Percentiles rank a stretch among this genome's conserved stretches.
Evolutionary conservation across 1,284 basidiomycete species (phyloP).

Genomic region (Agaricales sp.): DNA sequence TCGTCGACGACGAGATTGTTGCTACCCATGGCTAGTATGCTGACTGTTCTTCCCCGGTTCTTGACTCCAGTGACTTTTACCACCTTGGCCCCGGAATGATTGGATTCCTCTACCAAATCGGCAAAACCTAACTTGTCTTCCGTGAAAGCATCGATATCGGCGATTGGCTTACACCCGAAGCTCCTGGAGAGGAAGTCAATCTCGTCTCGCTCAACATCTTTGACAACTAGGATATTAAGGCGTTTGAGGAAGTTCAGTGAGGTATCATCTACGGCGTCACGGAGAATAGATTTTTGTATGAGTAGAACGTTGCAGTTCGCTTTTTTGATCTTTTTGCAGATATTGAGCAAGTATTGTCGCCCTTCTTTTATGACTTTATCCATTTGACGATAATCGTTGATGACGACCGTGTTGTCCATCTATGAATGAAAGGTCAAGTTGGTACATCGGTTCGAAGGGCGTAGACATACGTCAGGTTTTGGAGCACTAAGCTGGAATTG

Average conservation of each 20-base stretch:
- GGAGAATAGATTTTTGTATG: slow-evolving; percentile 98
- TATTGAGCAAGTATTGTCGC: slow-evolving; percentile 94
- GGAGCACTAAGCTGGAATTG: slow-evolving; percentile 98
- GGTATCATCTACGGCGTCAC: slow-evolving; percentile 96
- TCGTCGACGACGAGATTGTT: slow-evolving; percentile 96
- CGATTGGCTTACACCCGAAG: slow-evolving; percentile 91
- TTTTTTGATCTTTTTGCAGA: slow-evolving; percentile 99
- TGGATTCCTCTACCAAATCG: slow-evolving; percentile 90
- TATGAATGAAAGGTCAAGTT: slow-evolving; percentile 26
- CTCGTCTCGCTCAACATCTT: slow-evolving; percentile 98
- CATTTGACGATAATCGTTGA: slow-evolving; percentile 99
- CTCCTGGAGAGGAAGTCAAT: slow-evolving; percentile 97
- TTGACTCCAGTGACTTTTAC: slow-evolving; percentile 94
- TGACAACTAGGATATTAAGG: slow-evolving; percentile 94
- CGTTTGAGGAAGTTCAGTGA: slow-evolving; percentile 99
- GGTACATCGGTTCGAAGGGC: slow-evolving; percentile 7
- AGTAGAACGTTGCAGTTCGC: slow-evolving; percentile 98
- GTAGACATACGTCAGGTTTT: slow-evolving; percentile 82
- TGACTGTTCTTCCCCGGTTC: slow-evolving; percentile 92
- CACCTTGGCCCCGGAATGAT: slow-evolving; percentile 81
- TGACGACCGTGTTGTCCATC: slow-evolving; percentile 99
- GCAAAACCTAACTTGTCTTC: slow-evolving; percentile 98
- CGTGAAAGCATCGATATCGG: slow-evolving; percentile 97
- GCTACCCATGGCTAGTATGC: slow-evolving; percentile 90
- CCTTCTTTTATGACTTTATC: slow-evolving; percentile 99